Base-by-base conservation (phyloP, 352 stramenopile genomes). In the Phytophthora parvispora region DNA sequence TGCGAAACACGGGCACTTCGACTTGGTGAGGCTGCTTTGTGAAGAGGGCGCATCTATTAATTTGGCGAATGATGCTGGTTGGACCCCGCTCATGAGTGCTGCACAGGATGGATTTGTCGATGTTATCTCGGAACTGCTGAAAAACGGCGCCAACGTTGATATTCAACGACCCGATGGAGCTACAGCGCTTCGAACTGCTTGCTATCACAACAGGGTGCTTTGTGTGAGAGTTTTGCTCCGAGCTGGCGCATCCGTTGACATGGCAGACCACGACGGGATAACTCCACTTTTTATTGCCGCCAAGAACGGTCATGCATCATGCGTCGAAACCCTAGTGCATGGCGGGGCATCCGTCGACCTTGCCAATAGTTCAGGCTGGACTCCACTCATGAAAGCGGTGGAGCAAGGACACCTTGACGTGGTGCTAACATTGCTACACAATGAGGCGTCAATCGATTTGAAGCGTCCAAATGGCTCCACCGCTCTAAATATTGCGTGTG, bases 401-500 rank as follows among this genome's bases (percentile, higher is more conserved):
- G 53, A 69, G 32, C 12, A 25, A 59, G 53, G 62, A 0, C 61
- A 69, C 12, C 10, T 16, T 22, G 10, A 15, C 6, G 34, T 55
- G 2, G 15, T 69, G 22, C 12, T 51, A 20, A 22, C n/a, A 20
- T 40, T 69, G 27, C 32, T 69, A 1, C 6, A 32, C 12, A 7
- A 47, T 6, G 18, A n/a, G 13, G 25, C 32, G 16, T 18, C 15
- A 13, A 29, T 70, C 4, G 18, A 70, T 31, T 13, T n/a, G 10
- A 45, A 64, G 49, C 38, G 34, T 10, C 27, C 27, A 4, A 53
- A 18, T 20, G 63, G 63, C 4, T 27, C 54, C 9, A 60, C 63
- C 10, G 63, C 63, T 15, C 22, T 70, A 28, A 65, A 65, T 45
- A 64, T 70, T 12, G 63, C 54, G 9, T 70, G 54, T 5, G 54